phyloP scores from a whole-genome alignment of 352 stramenopile genomes.

The Phytophthora citrophthora region DNA sequence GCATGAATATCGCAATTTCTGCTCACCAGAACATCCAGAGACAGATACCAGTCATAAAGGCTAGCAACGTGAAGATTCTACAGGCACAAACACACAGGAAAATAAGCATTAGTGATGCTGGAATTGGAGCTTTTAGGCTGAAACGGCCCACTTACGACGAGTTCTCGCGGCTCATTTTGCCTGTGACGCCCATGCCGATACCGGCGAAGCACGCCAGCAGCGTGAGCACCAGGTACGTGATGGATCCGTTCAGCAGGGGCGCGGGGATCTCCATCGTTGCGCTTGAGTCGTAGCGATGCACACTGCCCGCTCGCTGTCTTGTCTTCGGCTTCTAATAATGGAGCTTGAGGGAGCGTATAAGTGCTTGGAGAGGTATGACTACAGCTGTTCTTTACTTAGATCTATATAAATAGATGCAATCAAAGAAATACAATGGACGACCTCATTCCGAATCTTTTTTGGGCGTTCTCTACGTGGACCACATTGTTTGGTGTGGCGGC shows the following conservation, averaged over 20 bases:
- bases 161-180: conserved; percentile 87
- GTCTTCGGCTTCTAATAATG: conserved; percentile 24
- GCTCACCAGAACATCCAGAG: conserved; percentile 90
- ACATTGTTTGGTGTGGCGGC: not conserved
- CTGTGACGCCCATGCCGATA: conserved; percentile 78
- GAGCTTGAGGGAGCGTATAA: conserved; percentile 27
- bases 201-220: conserved; percentile 79
- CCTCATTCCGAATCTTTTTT: conserved; percentile 29
- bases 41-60: conserved; percentile 85
- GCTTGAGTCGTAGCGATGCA: conserved; percentile 27
- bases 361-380: conserved; percentile 10
- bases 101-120: not conserved
- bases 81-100: conserved; percentile 12
- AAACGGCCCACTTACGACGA: conserved; percentile 71
- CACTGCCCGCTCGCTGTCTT: conserved; percentile 22
- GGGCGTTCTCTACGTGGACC: not conserved
- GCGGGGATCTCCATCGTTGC: conserved; percentile 77
- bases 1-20: not conserved
- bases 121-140: not conserved
- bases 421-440: not conserved
- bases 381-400: not conserved
- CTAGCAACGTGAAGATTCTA: conserved; percentile 83
- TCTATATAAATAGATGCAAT: conserved; percentile 14
- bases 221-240: conserved; percentile 90
- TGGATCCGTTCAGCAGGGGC: conserved; percentile 79